A percentile compares a stretch with the other conserved stretches of the same genome.
Evolutionary conservation across 2,329 filamentous ascomycete genomes (phyloP).

Genomic region (Lojkania enalia): DNA sequence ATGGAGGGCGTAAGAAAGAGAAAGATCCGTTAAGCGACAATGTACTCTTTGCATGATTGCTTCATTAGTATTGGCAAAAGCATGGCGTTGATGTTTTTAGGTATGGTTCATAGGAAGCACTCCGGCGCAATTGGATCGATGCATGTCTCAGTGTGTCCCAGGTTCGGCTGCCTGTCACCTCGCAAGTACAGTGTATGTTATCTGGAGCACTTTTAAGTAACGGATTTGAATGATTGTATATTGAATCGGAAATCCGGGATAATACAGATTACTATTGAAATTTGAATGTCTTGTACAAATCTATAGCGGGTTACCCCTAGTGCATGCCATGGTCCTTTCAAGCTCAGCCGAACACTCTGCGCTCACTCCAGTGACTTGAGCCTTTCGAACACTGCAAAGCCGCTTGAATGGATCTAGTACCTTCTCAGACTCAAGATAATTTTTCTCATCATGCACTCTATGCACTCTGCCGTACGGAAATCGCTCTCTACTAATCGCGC

Average conservation of each 20-base stretch:
- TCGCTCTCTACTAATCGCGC: slow-evolving; percentile 29
- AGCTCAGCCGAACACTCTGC: slow-evolving; percentile 42
- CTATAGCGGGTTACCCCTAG: too few relatives aligned
- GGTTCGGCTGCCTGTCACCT: too few relatives aligned
- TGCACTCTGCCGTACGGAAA: slow-evolving; percentile 39
- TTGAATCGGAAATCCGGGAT: too few relatives aligned
- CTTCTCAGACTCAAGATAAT: slow-evolving; percentile 42
- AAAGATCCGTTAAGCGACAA: slow-evolving; percentile 75
- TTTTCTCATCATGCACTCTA: slow-evolving; percentile 39
- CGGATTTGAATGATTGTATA: too few relatives aligned
- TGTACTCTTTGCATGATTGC: slow-evolving; percentile 69
- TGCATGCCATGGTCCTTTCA: slow-evolving; percentile 39
- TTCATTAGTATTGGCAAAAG: slow-evolving; percentile 6
- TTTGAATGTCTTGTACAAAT: too few relatives aligned
- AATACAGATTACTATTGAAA: too few relatives aligned
- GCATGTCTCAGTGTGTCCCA: too few relatives aligned
- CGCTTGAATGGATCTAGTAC: slow-evolving; percentile 49
- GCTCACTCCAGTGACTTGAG: slow-evolving; percentile 45
- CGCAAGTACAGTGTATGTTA: too few relatives aligned
- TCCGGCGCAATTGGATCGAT: too few relatives aligned
- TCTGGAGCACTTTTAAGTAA: too few relatives aligned
- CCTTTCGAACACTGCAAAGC: slow-evolving; percentile 42
- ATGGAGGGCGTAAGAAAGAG: slow-evolving; percentile 64
- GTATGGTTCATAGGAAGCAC: too few relatives aligned
- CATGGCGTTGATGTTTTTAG: slow-evolving; percentile 18